These are phyloP conservation scores for Brassica napus DNA, from an alignment of 345 rosid genomes.

Conservation along the genomic window DNA sequence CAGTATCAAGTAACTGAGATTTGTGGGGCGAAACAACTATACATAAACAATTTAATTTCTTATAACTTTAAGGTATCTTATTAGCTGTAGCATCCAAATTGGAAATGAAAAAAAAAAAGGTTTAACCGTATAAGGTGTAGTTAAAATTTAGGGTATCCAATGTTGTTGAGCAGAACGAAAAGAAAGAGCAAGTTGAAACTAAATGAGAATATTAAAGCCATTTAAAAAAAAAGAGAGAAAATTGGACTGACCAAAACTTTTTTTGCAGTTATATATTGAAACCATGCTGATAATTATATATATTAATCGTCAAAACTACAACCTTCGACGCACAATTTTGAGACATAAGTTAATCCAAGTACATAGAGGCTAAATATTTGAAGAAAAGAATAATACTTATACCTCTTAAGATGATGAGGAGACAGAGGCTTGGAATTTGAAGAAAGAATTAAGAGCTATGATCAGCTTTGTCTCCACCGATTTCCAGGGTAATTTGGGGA, in stretches of 20 bases:
- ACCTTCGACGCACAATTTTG: neutral
- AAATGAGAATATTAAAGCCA: neutral
- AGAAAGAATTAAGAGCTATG: slow-evolving; percentile 19
- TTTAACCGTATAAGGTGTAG: neutral
- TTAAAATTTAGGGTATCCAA: slow-evolving; percentile 27
- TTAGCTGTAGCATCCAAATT: neutral
- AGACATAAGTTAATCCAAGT: neutral
- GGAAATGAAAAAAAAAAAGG: neutral
- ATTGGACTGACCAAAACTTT: neutral
- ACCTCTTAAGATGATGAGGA: slow-evolving; percentile 21
- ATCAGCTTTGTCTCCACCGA: slow-evolving; percentile 21
- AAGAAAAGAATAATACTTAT: neutral
- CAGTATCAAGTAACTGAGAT: neutral
- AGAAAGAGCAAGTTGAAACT: neutral
- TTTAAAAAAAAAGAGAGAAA: neutral
- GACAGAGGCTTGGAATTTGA: slow-evolving; percentile 26
- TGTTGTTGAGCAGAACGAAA: slow-evolving; percentile 8
- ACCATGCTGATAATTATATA: slow-evolving; percentile 1
- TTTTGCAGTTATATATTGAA: neutral
- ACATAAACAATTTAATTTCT: neutral
- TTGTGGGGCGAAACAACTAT: neutral
- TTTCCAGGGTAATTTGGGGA: neutral
- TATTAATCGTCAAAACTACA: slow-evolving; percentile 14
- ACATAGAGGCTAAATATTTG: neutral
- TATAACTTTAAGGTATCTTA: neutral